Evolutionary conservation across 2,329 filamentous ascomycete species (phyloP).

Genomic region (Penicillium sp.): DNA sequence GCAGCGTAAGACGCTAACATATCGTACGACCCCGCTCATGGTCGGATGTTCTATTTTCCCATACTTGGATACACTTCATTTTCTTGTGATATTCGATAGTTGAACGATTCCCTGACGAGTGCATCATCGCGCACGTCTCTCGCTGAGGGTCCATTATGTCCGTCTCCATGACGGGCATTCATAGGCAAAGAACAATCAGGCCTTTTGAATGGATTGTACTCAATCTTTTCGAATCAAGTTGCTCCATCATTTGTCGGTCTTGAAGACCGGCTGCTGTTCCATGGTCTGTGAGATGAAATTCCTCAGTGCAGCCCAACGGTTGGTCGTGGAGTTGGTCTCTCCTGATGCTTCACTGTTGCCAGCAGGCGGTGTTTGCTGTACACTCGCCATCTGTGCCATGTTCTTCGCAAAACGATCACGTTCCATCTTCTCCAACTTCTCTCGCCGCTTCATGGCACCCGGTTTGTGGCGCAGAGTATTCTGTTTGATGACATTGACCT

Average conservation of each 20-base stretch:
- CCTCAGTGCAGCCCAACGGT: slow-evolving; percentile 73
- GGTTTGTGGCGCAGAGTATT: slow-evolving; percentile 68
- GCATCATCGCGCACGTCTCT: too few relatives aligned
- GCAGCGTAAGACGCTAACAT: too few relatives aligned
- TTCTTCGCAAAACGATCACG: slow-evolving; percentile 78
- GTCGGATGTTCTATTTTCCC: too few relatives aligned
- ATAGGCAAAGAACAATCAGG: too few relatives aligned
- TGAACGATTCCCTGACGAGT: too few relatives aligned
- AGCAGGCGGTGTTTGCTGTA: slow-evolving; percentile 26
- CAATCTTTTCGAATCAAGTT: not conserved
- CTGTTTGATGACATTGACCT: slow-evolving; percentile 65
- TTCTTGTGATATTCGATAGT: too few relatives aligned
- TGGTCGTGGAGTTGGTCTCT: slow-evolving; percentile 42
- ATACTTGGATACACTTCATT: too few relatives aligned
- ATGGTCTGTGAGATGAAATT: slow-evolving; percentile 80
- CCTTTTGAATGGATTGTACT: too few relatives aligned
- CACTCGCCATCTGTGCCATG: slow-evolving; percentile 63
- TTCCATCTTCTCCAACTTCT: slow-evolving; percentile 71
- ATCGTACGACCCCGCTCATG: too few relatives aligned
- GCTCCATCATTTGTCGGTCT: slow-evolving; percentile 27
- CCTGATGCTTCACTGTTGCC: slow-evolving; percentile 15
- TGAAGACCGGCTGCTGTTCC: slow-evolving; percentile 79
- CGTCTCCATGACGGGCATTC: too few relatives aligned
- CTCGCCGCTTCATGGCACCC: slow-evolving; percentile 77
- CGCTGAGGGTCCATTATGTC: too few relatives aligned